These are phyloP conservation scores for Cyberlindnera lachancei DNA, from an alignment of 805 yeast genomes.

Conservation along the genomic window DNA sequence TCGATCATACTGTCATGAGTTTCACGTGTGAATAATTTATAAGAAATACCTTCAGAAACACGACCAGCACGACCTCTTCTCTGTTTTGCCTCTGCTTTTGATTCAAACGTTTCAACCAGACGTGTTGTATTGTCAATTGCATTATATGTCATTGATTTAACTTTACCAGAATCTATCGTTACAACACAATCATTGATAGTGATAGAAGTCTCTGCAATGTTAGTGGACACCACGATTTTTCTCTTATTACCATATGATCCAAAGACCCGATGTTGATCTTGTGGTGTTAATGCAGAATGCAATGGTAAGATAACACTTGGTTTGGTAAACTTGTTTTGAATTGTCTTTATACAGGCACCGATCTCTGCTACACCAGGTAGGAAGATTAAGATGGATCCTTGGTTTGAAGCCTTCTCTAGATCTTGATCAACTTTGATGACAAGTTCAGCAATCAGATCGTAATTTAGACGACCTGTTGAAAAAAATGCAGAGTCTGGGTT, in stretches of 20 bases:
- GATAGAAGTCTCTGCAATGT: conserved; percentile 95
- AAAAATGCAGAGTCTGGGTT: conserved; percentile 61
- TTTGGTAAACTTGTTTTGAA: conserved; percentile 21
- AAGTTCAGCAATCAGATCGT: conserved; percentile 56
- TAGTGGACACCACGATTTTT: conserved; percentile 83
- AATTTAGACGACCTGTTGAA: conserved; percentile 61
- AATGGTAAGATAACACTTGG: conserved; percentile 53
- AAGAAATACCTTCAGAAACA: conserved; percentile 75
- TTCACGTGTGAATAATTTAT: conserved; percentile 63
- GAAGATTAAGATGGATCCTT: conserved; percentile 78
- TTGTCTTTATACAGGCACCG: conserved; percentile 46
- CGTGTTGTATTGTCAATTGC: conserved; percentile 58
- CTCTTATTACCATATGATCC: conserved; percentile 47
- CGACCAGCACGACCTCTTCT: conserved; percentile 99
- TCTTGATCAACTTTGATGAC: conserved; percentile 45
- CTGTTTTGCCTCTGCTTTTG: conserved; percentile 83
- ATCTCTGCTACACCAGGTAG: conserved; percentile 91
- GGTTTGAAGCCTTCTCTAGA: conserved; percentile 31
- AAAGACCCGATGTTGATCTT: conserved; percentile 77
- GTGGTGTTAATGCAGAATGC: conserved; percentile 81
- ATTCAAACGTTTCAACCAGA: conserved; percentile 77
- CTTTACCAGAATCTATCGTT: conserved; percentile 83
- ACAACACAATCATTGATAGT: conserved; percentile 94
- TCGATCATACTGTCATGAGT: conserved; percentile 54
- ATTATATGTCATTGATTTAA: conserved; percentile 71